These are phyloP conservation scores for Xylaria sp. DNA, from an alignment of 495 filamentous ascomycete species.

Conservation along the genomic window DNA sequence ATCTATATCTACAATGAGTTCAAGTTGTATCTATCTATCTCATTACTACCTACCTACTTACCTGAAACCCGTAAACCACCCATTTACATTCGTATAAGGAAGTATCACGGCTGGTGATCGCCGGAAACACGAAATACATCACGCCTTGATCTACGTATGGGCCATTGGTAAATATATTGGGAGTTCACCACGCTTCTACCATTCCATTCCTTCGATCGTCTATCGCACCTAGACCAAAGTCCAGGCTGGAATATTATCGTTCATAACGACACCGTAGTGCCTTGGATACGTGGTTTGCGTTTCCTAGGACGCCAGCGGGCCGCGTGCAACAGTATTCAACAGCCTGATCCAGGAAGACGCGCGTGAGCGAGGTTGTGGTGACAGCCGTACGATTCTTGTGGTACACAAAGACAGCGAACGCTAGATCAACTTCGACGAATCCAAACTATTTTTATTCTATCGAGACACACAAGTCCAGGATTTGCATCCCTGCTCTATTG, in stretches of 20 bases:
- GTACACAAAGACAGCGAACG: constrained; percentile 13
- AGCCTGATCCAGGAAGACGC: neutral
- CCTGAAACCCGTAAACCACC: constrained; percentile 22
- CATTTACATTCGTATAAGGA: constrained; percentile 1
- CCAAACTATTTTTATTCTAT: neutral
- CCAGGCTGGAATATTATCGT: neutral
- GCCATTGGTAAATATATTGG: neutral
- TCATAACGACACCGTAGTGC: neutral
- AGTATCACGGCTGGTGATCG: constrained; percentile 12
- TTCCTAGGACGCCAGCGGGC: neutral
- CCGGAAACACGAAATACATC: constrained; percentile 5
- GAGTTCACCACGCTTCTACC: constrained; percentile 12
- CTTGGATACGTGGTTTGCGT: neutral
- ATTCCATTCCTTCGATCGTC: constrained; percentile 1
- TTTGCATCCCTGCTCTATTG: neutral
- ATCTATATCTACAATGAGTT: constrained; percentile 27
- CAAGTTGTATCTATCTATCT: constrained; percentile 31
- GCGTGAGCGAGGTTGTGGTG: constrained; percentile 15
- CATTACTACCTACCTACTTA: constrained; percentile 20
- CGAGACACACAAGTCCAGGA: neutral
- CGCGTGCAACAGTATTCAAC: constrained; percentile 1
- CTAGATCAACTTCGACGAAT: constrained; percentile 11
- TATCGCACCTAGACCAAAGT: constrained; percentile 7
- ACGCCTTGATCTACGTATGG: constrained; percentile 5
- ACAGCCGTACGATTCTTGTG: constrained; percentile 18